Base-by-base conservation (phyloP, 768 basidiomycete genomes). In the Coprinellus micaceus region DNA sequence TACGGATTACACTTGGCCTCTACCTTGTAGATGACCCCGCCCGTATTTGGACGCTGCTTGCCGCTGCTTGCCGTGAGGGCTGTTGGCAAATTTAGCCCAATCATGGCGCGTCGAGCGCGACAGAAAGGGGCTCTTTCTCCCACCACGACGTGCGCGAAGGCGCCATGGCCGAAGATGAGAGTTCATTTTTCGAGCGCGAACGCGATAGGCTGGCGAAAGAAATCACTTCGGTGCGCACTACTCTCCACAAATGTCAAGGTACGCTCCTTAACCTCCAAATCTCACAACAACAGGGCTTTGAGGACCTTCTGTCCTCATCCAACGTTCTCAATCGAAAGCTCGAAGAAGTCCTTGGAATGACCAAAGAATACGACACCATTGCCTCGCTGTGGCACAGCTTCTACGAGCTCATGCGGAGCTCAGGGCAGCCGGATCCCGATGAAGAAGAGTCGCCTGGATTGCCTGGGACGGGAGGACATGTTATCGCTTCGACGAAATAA, bases 271-370 rank as follows among this genome's bases (percentile, higher is more conserved):
- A 25, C 26, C 33, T 30, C 17, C 40, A 25, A 17, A 48, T 43
- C 19, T 28, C 6, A 6, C 25, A 15, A 19, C 21, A 21, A 53
- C 52, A 71, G 94, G 89, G 86, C 19, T 96, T 96, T 64, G 94
- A 96, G 65, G 90, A 94, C 59, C 69, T 96, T 3, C 74, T 98
- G 17, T 87, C 87, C 3, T 85, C 89, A 9, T 86, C 88, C 57
- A 98, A 98, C 64, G 82, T 82, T 25, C 74, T 94, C 21, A 96
- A 96, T 67, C 84, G 94, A 59, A 94, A 93, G 66, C 80, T 96
- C 17, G 94, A 98, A 70, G 93, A 97, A 67, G 92, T 94, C 2
- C 74, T 88, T 24, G 91, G 91, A 10, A 95, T 96, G 83, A 94
- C 94, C 4, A 86, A 85, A 56, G 94, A 95, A 76, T 94, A 96